A percentile compares a stretch with the other conserved stretches of the same genome.
phyloP scores from a whole-genome alignment of 257 asterid species.

The Catharanthus roseus region DNA sequence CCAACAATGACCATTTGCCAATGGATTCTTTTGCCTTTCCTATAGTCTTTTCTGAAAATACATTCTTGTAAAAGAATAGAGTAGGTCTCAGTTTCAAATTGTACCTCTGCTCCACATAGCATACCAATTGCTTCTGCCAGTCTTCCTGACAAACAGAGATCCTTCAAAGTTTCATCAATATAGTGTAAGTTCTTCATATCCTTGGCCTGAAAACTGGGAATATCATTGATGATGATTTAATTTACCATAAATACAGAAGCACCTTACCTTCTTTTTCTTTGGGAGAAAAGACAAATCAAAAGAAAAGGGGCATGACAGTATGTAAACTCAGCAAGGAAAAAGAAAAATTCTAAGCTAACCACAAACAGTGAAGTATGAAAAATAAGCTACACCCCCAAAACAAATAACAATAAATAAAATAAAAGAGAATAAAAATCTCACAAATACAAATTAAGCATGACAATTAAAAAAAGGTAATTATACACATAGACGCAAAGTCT shows the following conservation, averaged over 20 bases:
- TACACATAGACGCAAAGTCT: background rate
- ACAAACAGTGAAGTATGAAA: background rate
- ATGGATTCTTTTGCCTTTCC: constrained; percentile 70
- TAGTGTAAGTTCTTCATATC: constrained; percentile 28
- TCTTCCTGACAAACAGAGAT: constrained; percentile 80
- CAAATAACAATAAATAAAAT: background rate
- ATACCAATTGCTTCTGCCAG: constrained; percentile 75
- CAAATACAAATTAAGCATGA: no score
- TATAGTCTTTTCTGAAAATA: constrained; percentile 61
- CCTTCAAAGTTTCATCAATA: constrained; percentile 69
- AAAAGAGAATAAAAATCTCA: no score
- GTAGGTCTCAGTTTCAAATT: constrained; percentile 59
- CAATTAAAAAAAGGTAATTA: background rate
- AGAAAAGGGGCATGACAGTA: constrained; percentile 4
- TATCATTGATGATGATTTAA: constrained; percentile 40
- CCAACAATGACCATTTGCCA: constrained; percentile 80
- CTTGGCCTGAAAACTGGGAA: constrained; percentile 83
- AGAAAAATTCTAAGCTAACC: background rate
- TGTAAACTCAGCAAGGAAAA: background rate
- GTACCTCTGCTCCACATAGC: constrained; percentile 59
- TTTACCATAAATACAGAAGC: constrained; percentile 21
- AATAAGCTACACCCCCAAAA: background rate
- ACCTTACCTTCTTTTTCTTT: constrained; percentile 19
- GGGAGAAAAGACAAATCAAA: background rate
- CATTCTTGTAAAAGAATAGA: constrained; percentile 89